A percentile compares a stretch with the other conserved stretches of the same genome.
Conservation (phyloP, 1,284 basidiomycete species). For the Albatrellus sp. region DNA sequence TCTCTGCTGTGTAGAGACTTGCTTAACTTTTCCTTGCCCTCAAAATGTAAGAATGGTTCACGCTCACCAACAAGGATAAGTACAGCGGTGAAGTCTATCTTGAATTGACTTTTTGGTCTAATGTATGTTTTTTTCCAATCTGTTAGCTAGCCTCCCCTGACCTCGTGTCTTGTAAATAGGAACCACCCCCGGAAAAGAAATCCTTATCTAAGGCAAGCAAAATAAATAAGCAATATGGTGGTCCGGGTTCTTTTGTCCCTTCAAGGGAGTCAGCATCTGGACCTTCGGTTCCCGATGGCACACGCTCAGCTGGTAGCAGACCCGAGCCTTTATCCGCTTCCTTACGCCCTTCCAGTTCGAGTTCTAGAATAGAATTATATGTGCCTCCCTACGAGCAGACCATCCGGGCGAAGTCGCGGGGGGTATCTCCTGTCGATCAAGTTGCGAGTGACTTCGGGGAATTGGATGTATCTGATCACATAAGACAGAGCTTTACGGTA, state of each 20-base stretch:
- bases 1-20: constrained; percentile 1
- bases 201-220: constrained; percentile 34
- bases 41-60: constrained; percentile 82
- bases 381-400: constrained; percentile 49
- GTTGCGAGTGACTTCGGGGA: constrained; percentile 54
- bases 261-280: constrained; percentile 17
- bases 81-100: constrained; percentile 91
- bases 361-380: constrained; percentile 57
- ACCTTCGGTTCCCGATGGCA: constrained; percentile 21
- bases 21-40: constrained; percentile 2
- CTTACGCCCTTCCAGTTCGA: constrained; percentile 44
- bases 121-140: constrained; percentile 43
- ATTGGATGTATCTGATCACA: constrained; percentile 39
- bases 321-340: constrained; percentile 42
- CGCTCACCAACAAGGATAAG: constrained; percentile 78
- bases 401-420: constrained; percentile 22
- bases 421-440: constrained; percentile 31
- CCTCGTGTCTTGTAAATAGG: constrained; percentile 27
- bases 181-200: constrained; percentile 64
- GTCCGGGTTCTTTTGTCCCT: constrained; percentile 63
- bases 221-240: constrained; percentile 54
- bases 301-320: constrained; percentile 23
- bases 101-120: constrained; percentile 92
- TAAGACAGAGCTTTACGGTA: constrained; percentile 56
- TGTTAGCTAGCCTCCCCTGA: constrained; percentile 1